These are phyloP conservation scores for Willaertia magna DNA, from an alignment of 208 protist species.

Conservation along the genomic window DNA sequence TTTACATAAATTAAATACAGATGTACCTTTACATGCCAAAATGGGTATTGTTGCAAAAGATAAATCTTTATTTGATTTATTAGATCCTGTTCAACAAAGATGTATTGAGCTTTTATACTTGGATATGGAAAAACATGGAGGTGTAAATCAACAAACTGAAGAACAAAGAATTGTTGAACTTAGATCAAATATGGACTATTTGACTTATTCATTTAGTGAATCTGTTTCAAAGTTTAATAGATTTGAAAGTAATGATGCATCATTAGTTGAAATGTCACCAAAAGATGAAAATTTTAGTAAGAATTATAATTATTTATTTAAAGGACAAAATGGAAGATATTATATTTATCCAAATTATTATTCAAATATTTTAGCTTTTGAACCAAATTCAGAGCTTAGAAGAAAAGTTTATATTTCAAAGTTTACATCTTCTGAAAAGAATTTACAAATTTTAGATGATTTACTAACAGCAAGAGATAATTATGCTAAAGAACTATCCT, in stretches of 20 bases:
- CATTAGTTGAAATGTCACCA: background rate
- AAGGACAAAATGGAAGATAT: slow-evolving; percentile 48
- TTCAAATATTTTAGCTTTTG: slow-evolving; percentile 43
- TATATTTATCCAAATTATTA: slow-evolving; percentile 67
- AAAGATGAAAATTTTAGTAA: background rate
- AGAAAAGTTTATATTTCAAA: slow-evolving; percentile 32
- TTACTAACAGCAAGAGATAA: slow-evolving; percentile 8
- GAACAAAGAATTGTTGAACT: background rate
- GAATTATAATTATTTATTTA: slow-evolving; percentile 67
- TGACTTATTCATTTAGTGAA: background rate
- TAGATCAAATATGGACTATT: background rate
- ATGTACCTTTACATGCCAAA: slow-evolving; percentile 61
- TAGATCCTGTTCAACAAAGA: slow-evolving; percentile 34
- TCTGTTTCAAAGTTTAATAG: background rate
- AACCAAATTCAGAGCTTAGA: background rate
- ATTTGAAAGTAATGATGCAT: background rate
- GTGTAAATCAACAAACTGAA: background rate
- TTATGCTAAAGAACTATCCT: slow-evolving; percentile 5
- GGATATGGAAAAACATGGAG: slow-evolving; percentile 64
- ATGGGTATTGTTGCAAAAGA: slow-evolving; percentile 44
- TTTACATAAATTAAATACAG: slow-evolving; percentile 72
- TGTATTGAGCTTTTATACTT: slow-evolving; percentile 33
- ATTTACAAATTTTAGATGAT: slow-evolving; percentile 28
- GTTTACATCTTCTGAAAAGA: background rate
- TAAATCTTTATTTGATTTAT: slow-evolving; percentile 33